Evolutionary conservation across 129 eudicot genomes (phyloP).

Genomic region (Tagetes patula): DNA sequence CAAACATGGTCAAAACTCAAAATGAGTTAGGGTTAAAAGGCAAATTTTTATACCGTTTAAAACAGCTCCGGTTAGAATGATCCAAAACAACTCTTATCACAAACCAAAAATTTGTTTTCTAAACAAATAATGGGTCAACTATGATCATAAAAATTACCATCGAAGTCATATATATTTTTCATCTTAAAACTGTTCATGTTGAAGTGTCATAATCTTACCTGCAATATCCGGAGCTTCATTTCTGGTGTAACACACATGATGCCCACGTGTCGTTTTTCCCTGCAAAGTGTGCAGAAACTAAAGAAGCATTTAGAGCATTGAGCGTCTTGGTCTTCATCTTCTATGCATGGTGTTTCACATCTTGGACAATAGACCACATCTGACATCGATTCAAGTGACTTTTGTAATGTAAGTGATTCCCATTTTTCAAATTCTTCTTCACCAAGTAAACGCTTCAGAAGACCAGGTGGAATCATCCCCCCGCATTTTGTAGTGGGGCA

Average conservation of each 20-base stretch:
- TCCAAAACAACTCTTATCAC: background rate
- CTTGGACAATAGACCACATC: constrained; percentile 93
- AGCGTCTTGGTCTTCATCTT: constrained; percentile 90
- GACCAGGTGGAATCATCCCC: constrained; percentile 77
- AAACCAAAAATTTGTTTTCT: background rate
- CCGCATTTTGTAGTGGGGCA: constrained; percentile 83
- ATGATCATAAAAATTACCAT: too few species aligned
- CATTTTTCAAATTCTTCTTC: constrained; percentile 75
- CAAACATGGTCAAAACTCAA: background rate
- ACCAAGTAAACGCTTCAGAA: constrained; percentile 67
- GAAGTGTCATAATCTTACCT: constrained; percentile 42
- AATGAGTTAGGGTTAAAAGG: background rate
- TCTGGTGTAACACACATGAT: constrained; percentile 75
- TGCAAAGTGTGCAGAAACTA: constrained; percentile 84
- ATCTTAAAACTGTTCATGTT: background rate
- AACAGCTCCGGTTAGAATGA: background rate
- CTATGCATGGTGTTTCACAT: constrained; percentile 88
- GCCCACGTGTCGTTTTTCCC: constrained; percentile 80
- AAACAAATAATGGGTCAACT: background rate
- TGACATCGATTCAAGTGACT: constrained; percentile 82
- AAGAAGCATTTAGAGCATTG: constrained; percentile 86
- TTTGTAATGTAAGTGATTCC: constrained; percentile 77
- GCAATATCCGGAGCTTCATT: constrained; percentile 60
- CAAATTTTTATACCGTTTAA: background rate
- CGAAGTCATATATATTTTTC: background rate